These are phyloP conservation scores for Mucor piriformis DNA, from an alignment of 371 early-diverging fungal species.

Conservation along the genomic window DNA sequence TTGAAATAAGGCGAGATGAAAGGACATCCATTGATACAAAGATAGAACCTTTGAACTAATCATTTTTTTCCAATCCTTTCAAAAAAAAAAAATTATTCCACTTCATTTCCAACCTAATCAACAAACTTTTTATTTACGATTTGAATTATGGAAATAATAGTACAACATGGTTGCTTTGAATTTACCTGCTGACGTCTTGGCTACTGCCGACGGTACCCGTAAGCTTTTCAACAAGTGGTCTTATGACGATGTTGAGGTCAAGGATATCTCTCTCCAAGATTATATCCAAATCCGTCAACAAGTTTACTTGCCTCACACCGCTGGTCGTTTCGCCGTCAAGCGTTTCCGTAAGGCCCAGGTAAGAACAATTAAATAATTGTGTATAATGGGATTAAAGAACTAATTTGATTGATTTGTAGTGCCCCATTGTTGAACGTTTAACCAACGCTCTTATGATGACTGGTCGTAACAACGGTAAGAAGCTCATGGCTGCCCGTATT, in stretches of 20 bases:
- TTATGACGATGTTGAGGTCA: constrained; percentile 94
- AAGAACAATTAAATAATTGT: constrained; percentile 13
- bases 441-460: constrained; percentile 99
- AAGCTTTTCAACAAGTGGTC: constrained; percentile 95
- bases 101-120: too few relatives aligned
- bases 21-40: constrained; percentile 14
- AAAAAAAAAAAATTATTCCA: too few relatives aligned
- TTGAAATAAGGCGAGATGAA: not conserved
- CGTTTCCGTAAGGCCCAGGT: constrained; percentile 98
- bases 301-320: constrained; percentile 98
- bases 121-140: too few relatives aligned
- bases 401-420: constrained; percentile 53
- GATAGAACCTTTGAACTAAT: not conserved
- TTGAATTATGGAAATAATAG: too few relatives aligned
- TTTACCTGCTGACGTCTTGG: constrained; percentile 67
- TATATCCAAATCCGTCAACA: constrained; percentile 94
- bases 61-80: too few relatives aligned
- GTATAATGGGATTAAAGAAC: not conserved
- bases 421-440: constrained; percentile 99
- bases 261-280: constrained; percentile 94
- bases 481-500: constrained; percentile 98
- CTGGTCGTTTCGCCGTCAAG: constrained; percentile 97
- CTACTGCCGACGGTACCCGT: constrained; percentile 66
- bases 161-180: constrained; percentile 60
- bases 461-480: constrained; percentile 99